Conservation (phyloP, 169 alveolate genomes). For the Miamiensis avidus region DNA sequence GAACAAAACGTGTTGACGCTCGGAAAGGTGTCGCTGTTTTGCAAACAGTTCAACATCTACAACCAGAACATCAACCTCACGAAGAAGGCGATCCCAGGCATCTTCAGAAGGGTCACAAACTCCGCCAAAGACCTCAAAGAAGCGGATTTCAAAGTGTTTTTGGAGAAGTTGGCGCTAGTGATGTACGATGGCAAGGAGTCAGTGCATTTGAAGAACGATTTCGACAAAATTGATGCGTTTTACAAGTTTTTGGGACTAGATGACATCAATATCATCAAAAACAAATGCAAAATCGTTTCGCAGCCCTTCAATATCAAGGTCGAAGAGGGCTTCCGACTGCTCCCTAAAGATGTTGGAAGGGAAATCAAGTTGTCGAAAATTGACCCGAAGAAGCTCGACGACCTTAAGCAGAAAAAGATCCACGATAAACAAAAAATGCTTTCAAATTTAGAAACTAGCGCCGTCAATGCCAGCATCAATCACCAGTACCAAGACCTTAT, state of each 20-base stretch:
- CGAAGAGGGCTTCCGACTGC: conserved; percentile 15
- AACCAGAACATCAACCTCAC: not conserved
- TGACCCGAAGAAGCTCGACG: not conserved
- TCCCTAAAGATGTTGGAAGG: conserved; percentile 14
- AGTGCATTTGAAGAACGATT: too few species aligned
- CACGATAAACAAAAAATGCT: not conserved
- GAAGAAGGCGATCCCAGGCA: not conserved
- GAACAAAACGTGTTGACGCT: too few species aligned
- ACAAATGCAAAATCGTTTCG: not conserved
- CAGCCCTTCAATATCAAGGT: not conserved
- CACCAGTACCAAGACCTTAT: too few species aligned
- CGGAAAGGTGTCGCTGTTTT: too few species aligned
- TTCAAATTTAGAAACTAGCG: too few species aligned
- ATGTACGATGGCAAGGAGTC: not conserved
- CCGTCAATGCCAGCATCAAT: too few species aligned
- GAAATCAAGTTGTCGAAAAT: conserved; percentile 13
- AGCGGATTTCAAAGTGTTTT: not conserved
- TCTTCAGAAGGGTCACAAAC: not conserved
- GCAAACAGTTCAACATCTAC: not conserved
- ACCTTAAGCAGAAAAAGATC: too few species aligned
- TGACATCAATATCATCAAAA: not conserved
- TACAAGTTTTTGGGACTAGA: not conserved
- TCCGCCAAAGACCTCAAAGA: too few species aligned
- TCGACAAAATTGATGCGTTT: not conserved
- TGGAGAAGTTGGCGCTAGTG: not conserved